phyloP scores from a whole-genome alignment of 805 yeast genomes.

The Saturnispora silvae region DNA sequence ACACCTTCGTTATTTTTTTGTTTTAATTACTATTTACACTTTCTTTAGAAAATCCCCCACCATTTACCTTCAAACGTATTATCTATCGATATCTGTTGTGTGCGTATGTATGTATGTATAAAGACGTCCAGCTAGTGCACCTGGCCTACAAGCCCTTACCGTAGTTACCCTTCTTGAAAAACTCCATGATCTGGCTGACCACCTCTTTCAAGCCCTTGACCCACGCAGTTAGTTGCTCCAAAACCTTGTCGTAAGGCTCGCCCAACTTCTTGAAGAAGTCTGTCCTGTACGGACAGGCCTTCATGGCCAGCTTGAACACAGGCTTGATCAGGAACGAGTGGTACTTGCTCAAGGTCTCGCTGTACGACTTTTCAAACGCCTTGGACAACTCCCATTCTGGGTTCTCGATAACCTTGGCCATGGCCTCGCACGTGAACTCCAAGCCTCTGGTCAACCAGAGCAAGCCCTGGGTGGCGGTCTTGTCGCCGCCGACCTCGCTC shows the following conservation, averaged over 20 bases:
- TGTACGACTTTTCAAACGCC: conserved; percentile 78
- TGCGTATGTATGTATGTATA: too few relatives aligned
- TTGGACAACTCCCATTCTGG: conserved; percentile 56
- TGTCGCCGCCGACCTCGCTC: conserved; percentile 52
- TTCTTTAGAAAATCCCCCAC: too few relatives aligned
- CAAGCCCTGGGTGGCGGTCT: conserved; percentile 79
- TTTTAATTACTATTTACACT: too few relatives aligned
- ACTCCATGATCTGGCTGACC: conserved; percentile 62
- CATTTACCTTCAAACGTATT: too few relatives aligned
- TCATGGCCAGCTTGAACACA: conserved; percentile 87
- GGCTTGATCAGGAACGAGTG: conserved; percentile 79
- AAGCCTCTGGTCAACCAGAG: conserved; percentile 81
- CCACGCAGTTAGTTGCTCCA: conserved; percentile 60
- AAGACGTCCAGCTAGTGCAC: too few relatives aligned
- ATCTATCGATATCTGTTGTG: too few relatives aligned
- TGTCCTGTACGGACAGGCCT: conserved; percentile 85
- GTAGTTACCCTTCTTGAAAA: conserved; percentile 70
- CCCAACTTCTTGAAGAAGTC: conserved; percentile 81
- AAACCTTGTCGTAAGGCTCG: conserved; percentile 56
- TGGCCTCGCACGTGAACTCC: conserved; percentile 82
- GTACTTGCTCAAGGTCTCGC: conserved; percentile 67
- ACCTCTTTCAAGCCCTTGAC: conserved; percentile 64
- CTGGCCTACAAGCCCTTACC: conserved; percentile 78
- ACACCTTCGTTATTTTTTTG: too few relatives aligned
- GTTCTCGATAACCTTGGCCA: conserved; percentile 64